Percentiles rank a stretch among this genome's conserved stretches.
phyloP scores from a whole-genome alignment of 345 rosid species.

The Brassica juncea region DNA sequence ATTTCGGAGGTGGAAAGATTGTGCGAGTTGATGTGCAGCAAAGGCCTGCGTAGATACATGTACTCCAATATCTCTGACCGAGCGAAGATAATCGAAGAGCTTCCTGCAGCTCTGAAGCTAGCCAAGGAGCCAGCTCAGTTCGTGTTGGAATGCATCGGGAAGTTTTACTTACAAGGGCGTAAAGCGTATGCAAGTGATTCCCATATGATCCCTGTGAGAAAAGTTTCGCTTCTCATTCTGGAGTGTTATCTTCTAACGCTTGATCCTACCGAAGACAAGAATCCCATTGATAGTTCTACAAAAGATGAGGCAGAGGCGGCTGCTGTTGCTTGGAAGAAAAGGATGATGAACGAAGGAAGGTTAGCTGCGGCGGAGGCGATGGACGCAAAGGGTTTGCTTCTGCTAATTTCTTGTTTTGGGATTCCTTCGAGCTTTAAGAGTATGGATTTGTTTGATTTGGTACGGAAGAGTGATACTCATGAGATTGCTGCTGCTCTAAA shows the following conservation, averaged over 20 bases:
- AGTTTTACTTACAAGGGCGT: constrained; percentile 64
- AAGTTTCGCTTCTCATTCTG: constrained; percentile 55
- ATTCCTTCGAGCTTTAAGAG: constrained; percentile 52
- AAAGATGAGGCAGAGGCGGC: constrained; percentile 52
- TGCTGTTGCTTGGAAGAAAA: constrained; percentile 67
- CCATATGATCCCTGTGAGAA: constrained; percentile 52
- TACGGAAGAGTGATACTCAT: constrained; percentile 44
- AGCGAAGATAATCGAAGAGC: constrained; percentile 50
- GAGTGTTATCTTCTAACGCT: constrained; percentile 54
- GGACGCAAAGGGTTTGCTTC: constrained; percentile 81
- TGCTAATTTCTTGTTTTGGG: constrained; percentile 63
- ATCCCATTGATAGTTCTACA: constrained; percentile 13
- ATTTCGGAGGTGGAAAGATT: constrained; percentile 24
- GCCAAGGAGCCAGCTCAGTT: constrained; percentile 65
- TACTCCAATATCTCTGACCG: constrained; percentile 41
- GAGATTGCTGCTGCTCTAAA: constrained; percentile 49
- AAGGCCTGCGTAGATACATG: constrained; percentile 58
- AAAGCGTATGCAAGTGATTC: constrained; percentile 54
- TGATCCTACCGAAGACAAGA: constrained; percentile 20
- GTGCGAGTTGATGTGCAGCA: constrained; percentile 53
- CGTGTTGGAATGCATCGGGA: constrained; percentile 70
- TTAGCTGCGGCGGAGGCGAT: constrained; percentile 45
- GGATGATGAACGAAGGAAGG: constrained; percentile 70
- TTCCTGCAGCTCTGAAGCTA: constrained; percentile 53
- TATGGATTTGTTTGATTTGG: constrained; percentile 62